These are phyloP conservation scores for Helianthus tuberosus DNA, from an alignment of 129 eudicot genomes.

Conservation along the genomic window DNA sequence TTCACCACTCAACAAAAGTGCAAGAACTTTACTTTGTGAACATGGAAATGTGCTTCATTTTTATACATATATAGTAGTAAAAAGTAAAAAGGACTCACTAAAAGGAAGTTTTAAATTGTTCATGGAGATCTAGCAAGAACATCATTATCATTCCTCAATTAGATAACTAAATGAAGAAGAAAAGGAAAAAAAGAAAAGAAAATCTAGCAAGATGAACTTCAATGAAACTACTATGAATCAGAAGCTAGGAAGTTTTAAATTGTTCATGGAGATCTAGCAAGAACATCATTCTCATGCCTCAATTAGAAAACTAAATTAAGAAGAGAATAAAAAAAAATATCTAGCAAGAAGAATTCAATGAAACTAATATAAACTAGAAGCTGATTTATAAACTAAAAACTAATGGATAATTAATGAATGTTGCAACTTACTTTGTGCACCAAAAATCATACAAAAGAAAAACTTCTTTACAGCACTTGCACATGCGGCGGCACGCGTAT, in stretches of 20 bases:
- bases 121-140: slow-evolving; percentile 30
- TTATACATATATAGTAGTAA: slow-evolving; percentile 9
- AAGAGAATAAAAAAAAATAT: neutral
- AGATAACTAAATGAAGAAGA: neutral
- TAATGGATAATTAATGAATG: too few species aligned
- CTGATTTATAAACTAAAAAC: neutral
- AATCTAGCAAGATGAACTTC: neutral
- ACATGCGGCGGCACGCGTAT: neutral
- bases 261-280: slow-evolving; percentile 27
- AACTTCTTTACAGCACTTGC: neutral
- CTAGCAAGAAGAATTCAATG: neutral
- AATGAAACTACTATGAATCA: neutral
- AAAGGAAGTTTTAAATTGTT: slow-evolving; percentile 11
- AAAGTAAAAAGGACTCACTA: neutral
- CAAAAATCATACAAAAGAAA: neutral
- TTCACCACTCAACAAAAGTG: slow-evolving; percentile 52
- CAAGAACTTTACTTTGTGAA: slow-evolving; percentile 38
- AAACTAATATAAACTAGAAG: neutral
- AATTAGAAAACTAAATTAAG: neutral
- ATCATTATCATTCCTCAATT: slow-evolving; percentile 6
- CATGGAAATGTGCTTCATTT: slow-evolving; percentile 28
- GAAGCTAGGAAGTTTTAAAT: slow-evolving; percentile 5
- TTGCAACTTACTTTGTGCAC: neutral
- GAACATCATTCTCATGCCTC: slow-evolving; percentile 12
- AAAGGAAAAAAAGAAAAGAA: neutral